Percentiles rank a stretch among this genome's conserved stretches.
Evolutionary conservation across 1,284 basidiomycete species (phyloP).

Genomic region (Boletus semigastroideus): DNA sequence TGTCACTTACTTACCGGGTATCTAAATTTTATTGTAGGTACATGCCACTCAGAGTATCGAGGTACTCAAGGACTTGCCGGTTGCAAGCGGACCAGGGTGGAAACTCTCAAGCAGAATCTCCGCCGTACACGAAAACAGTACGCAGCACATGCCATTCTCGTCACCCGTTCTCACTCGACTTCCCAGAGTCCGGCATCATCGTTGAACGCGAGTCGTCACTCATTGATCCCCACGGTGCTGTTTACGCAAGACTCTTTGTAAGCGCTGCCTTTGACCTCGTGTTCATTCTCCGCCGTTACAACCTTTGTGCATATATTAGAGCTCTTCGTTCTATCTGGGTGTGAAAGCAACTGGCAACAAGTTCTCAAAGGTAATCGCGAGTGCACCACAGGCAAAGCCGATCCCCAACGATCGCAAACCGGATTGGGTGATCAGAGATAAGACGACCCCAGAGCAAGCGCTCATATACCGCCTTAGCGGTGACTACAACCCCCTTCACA

Average conservation of each 20-base stretch:
- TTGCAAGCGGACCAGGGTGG: constrained; percentile 67
- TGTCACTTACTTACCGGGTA: neutral
- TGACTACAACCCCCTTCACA: constrained; percentile 85
- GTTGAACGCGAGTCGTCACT: constrained; percentile 64
- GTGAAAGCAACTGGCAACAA: constrained; percentile 69
- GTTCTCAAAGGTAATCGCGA: constrained; percentile 67
- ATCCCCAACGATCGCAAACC: constrained; percentile 67
- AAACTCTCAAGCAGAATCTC: constrained; percentile 60
- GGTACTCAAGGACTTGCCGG: constrained; percentile 65
- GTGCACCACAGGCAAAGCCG: constrained; percentile 65
- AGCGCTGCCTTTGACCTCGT: neutral
- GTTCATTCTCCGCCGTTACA: neutral
- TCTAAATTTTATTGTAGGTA: constrained; percentile 43
- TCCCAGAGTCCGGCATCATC: constrained; percentile 72
- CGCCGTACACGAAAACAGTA: constrained; percentile 77
- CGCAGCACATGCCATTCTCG: neutral
- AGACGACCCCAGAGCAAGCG: constrained; percentile 75
- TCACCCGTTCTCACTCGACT: neutral
- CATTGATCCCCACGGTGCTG: constrained; percentile 58
- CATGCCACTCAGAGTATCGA: constrained; percentile 76
- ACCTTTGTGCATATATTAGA: constrained; percentile 38
- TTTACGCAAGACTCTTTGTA: constrained; percentile 75
- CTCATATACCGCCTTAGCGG: constrained; percentile 77
- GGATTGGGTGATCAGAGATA: constrained; percentile 66
- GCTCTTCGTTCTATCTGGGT: constrained; percentile 72